Base-by-base conservation (phyloP, 139 green algal species). In the Chlorella sp. region DNA sequence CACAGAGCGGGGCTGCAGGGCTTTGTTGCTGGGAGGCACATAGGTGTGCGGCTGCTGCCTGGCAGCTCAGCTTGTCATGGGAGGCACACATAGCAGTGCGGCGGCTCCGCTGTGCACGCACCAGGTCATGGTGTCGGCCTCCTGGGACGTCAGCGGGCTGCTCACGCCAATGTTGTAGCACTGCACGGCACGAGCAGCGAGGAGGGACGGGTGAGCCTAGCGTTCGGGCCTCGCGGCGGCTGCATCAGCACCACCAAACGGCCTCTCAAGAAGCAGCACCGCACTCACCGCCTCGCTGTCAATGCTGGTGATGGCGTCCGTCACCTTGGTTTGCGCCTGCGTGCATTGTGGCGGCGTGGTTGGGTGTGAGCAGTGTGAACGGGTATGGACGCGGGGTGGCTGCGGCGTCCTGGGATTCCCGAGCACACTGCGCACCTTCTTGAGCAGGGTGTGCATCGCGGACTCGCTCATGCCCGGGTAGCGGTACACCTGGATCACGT, bases 121-220 rank as follows among this genome's bases (percentile, higher is more conserved):
- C 94, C 95, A 99, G 5, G 79, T 70, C 70, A 99, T 79, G 26
- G 80, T 97, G 6, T 89, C 80, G 2, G 88, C 83, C 70, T 97
- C 86, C 1, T 80, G 72, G 1, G 69, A 49, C 10, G 77, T 87
- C 35, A 99, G 85, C 0, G 86, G 78, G 17, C 59, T 67, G 4
- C 69, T 82, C 5, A 94, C 35, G 0, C 86, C 88, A 22, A 99
- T 71, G 74, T 99, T 99, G 89, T 88, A 99, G 86, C 90, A 96
- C 82, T 95, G 83, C 85, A 83, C 22, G n/a, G 31, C 31, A 68
- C 10, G 42, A 10, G 6, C 6, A 64, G 23, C 23, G 14, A 64
- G 59, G 22, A 10, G 4, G 14, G 23, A 64, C 14, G 59, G 23
- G 4, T 32, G 10, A 29, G 22, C 14, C 27, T 64, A 64, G 6